phyloP scores from a whole-genome alignment of 2,329 filamentous ascomycete species.

The Ascochyta rabiei region DNA sequence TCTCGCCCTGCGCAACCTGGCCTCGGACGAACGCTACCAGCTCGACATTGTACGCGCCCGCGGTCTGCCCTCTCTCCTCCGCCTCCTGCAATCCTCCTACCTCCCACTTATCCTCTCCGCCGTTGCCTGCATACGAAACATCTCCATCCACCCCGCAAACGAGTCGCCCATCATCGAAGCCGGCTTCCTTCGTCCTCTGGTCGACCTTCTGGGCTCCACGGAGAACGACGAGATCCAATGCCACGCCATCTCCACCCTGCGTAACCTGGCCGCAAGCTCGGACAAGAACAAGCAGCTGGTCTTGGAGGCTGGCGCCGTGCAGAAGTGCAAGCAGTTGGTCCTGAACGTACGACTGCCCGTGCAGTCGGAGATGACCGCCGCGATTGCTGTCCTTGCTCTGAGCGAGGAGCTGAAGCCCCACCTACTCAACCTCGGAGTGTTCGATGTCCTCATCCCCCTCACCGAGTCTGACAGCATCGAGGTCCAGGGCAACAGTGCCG shows the following conservation, averaged over 20 bases:
- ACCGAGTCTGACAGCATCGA: constrained; percentile 96
- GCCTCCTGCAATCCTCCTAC: constrained; percentile 92
- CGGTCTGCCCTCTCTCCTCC: constrained; percentile 82
- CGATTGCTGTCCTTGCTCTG: constrained; percentile 91
- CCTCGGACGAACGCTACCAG: constrained; percentile 98
- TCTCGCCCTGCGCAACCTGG: constrained; percentile 88
- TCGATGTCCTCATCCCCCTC: constrained; percentile 92
- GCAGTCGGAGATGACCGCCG: constrained; percentile 99
- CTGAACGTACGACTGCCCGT: constrained; percentile 91
- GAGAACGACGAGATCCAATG: constrained; percentile 99
- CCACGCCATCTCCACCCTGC: constrained; percentile 94
- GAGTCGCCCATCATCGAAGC: constrained; percentile 99
- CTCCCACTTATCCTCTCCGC: constrained; percentile 94
- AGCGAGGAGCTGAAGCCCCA: constrained; percentile 96
- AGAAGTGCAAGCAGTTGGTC: constrained; percentile 98
- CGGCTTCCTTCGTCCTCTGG: constrained; percentile 90
- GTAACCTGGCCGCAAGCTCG: constrained; percentile 94
- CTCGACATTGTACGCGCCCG: constrained; percentile 92
- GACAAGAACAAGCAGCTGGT: constrained; percentile 99
- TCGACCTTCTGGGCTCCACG: constrained; percentile 90
- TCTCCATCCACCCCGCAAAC: constrained; percentile 96
- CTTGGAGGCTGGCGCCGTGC: constrained; percentile 91
- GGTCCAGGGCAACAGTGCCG: constrained; percentile 97
- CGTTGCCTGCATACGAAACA: constrained; percentile 97
- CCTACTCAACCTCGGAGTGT: constrained; percentile 88